phyloP scores from a whole-genome alignment of 2,329 filamentous ascomycete species.

The Ophiognomonia clavigignenti-juglandacearum region DNA sequence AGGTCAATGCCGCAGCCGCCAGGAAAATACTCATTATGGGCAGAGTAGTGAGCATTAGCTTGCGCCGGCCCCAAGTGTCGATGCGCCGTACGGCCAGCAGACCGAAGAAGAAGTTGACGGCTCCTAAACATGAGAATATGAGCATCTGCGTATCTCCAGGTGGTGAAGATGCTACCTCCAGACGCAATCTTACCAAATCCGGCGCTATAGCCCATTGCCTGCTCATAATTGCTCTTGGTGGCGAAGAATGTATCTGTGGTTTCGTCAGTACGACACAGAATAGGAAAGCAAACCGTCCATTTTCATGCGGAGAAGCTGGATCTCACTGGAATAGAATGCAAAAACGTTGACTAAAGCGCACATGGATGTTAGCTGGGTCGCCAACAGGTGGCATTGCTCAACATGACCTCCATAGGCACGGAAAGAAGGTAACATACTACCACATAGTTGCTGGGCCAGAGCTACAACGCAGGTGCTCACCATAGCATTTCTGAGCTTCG shows the following conservation, averaged over 20 bases:
- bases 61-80: constrained; percentile 35
- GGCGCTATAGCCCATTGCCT: constrained; percentile 28
- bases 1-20: constrained; percentile 32
- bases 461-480: constrained; percentile 28
- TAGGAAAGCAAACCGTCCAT: neutral
- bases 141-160: no score
- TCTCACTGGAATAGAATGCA: constrained; percentile 38
- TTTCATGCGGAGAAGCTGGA: neutral
- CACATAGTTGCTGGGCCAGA: constrained; percentile 28
- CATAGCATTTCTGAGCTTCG: constrained; percentile 25
- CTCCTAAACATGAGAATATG: constrained; percentile 21
- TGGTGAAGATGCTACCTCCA: no score
- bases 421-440: constrained; percentile 23
- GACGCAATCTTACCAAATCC: constrained; percentile 23
- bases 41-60: constrained; percentile 37
- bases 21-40: constrained; percentile 40
- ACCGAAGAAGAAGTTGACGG: constrained; percentile 37
- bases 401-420: no score
- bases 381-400: no score
- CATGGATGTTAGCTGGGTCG: neutral
- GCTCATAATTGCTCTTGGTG: constrained; percentile 1
- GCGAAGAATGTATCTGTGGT: constrained; percentile 22
- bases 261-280: neutral
- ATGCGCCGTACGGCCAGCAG: constrained; percentile 36
- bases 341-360: constrained; percentile 31